These are phyloP conservation scores for Pueraria montana DNA, from an alignment of 306 rosid genomes.

Conservation along the genomic window DNA sequence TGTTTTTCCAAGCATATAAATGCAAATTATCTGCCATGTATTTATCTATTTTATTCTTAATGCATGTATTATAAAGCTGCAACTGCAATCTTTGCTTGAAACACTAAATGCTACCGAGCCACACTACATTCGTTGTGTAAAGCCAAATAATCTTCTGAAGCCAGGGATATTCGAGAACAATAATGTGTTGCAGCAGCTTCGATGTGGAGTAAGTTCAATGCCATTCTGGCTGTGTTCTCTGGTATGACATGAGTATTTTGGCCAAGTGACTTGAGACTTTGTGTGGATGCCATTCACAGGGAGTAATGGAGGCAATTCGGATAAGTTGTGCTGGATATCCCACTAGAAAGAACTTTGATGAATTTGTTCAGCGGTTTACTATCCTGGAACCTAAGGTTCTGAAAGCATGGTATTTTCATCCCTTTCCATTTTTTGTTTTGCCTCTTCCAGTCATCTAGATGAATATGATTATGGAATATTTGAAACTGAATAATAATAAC, in stretches of 20 bases:
- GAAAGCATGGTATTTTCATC: constrained; percentile 68
- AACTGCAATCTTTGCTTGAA: constrained; percentile 95
- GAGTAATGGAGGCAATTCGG: constrained; percentile 99
- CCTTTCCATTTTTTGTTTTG: constrained; percentile 20
- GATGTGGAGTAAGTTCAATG: constrained; percentile 81
- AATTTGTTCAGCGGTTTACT: constrained; percentile 79
- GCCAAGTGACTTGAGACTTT: constrained; percentile 41
- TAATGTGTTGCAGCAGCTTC: constrained; percentile 87
- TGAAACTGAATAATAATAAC: constrained; percentile 23
- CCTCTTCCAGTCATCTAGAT: constrained; percentile 9
- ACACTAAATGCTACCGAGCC: constrained; percentile 94
- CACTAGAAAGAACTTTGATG: constrained; percentile 82
- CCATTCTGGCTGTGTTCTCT: constrained; percentile 36
- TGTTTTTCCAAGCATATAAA: constrained; percentile 28
- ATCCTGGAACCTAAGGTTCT: constrained; percentile 74
- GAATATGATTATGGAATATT: constrained; percentile 10
- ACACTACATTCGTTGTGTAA: constrained; percentile 93
- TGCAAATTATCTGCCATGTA: constrained; percentile 19
- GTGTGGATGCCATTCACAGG: constrained; percentile 58
- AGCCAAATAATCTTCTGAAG: constrained; percentile 93
- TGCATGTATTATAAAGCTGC: constrained; percentile 65
- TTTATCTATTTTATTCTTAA: constrained; percentile 36
- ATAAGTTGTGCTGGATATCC: constrained; percentile 99
- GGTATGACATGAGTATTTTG: constrained; percentile 22
- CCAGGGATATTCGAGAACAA: constrained; percentile 87